Conservation (phyloP, 1,139 yeast genomes). For the Lodderomyces parapsilosis region DNA sequence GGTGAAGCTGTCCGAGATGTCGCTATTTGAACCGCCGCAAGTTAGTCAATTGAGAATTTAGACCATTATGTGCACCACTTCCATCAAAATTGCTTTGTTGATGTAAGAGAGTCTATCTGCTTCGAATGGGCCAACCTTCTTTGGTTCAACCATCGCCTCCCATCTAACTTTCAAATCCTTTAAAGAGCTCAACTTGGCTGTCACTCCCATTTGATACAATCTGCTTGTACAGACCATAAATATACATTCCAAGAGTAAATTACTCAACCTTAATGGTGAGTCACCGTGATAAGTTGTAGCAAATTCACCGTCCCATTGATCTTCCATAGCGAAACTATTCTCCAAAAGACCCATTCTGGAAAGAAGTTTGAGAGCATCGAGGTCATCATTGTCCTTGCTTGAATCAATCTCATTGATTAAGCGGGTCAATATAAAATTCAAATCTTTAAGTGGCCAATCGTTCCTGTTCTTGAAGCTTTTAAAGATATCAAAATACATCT, state of each 20-base stretch:
- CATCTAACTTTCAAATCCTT: slow-evolving; percentile 7
- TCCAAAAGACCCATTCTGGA: neutral
- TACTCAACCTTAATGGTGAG: slow-evolving; percentile 4
- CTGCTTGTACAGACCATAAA: slow-evolving; percentile 12
- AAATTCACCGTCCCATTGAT: neutral
- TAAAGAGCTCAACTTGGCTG: neutral
- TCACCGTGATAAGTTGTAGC: neutral
- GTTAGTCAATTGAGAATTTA: too few species aligned
- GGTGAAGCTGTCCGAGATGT: neutral
- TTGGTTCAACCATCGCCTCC: slow-evolving; percentile 6
- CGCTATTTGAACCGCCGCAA: too few species aligned
- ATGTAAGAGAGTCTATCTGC: slow-evolving; percentile 25
- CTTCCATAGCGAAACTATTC: neutral
- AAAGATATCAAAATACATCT: slow-evolving; percentile 15
- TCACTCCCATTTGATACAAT: neutral
- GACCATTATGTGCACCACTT: slow-evolving; percentile 8
- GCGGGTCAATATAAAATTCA: slow-evolving; percentile 1
- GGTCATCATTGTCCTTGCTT: neutral
- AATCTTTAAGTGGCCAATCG: slow-evolving; percentile 8
- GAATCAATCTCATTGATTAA: slow-evolving; percentile 6
- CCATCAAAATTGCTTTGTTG: slow-evolving; percentile 25
- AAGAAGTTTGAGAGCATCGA: slow-evolving; percentile 1
- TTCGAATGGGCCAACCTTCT: slow-evolving; percentile 13
- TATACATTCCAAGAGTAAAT: slow-evolving; percentile 7
- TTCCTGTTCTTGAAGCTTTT: slow-evolving; percentile 2